These are phyloP conservation scores for Penicillium parvum DNA, from an alignment of 495 filamentous ascomycete genomes.

Conservation along the genomic window DNA sequence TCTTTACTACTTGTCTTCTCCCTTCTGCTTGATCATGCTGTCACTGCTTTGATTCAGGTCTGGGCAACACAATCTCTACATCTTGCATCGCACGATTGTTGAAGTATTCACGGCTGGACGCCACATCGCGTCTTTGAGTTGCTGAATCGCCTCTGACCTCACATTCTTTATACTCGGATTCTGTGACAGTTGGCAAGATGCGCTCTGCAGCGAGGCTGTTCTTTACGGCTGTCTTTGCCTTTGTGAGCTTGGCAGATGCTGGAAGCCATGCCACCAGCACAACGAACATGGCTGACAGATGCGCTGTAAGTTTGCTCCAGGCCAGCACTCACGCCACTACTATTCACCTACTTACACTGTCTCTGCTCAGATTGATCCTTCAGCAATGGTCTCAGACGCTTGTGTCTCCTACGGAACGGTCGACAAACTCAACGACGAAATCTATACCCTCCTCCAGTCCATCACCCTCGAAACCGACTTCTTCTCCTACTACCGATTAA, in stretches of 20 bases:
- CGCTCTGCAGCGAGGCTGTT: conserved; percentile 63
- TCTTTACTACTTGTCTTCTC: conserved; percentile 3
- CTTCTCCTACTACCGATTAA: conserved; percentile 94
- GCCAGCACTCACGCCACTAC: not conserved
- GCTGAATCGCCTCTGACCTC: not conserved
- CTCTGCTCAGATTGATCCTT: conserved; percentile 55
- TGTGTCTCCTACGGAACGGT: conserved; percentile 90
- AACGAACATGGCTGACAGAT: conserved; percentile 45
- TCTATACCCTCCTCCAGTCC: conserved; percentile 75
- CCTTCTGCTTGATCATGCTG: not conserved
- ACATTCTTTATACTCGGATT: not conserved
- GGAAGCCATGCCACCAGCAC: conserved; percentile 34
- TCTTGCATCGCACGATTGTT: conserved; percentile 2
- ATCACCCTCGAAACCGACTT: conserved; percentile 89
- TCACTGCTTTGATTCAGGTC: not conserved
- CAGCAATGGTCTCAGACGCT: conserved; percentile 72
- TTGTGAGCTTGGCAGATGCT: conserved; percentile 53
- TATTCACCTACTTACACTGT: conserved; percentile 5
- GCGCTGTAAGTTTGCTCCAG: conserved; percentile 58
- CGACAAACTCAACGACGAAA: conserved; percentile 71
- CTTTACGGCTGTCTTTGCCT: conserved; percentile 71
- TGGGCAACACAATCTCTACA: not conserved
- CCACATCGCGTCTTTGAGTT: not conserved
- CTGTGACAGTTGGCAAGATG: conserved; percentile 42
- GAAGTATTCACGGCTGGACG: conserved; percentile 1